Percentiles rank a stretch among this genome's conserved stretches.
phyloP scores from a whole-genome alignment of 345 rosid species.

The Eucalyptus erythrocorys region DNA sequence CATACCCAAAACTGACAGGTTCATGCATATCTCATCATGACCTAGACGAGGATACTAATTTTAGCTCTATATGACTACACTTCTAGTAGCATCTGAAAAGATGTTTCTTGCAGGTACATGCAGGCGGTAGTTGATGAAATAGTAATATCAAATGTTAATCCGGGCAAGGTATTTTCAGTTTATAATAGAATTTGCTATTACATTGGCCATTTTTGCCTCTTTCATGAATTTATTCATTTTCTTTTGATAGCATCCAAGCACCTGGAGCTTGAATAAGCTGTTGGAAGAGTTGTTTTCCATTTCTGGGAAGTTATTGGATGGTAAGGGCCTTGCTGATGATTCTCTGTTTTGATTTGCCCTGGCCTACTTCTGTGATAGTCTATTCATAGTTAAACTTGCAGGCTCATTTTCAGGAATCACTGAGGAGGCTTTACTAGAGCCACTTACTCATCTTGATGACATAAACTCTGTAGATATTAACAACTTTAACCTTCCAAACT shows the following conservation, averaged over 20 bases:
- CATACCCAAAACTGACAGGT: neutral
- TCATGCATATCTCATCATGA: neutral
- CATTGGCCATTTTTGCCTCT: neutral
- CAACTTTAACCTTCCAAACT: slow-evolving; percentile 49
- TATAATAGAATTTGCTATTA: neutral
- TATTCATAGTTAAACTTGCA: slow-evolving; percentile 5
- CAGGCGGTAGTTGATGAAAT: slow-evolving; percentile 94
- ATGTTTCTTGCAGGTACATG: slow-evolving; percentile 48
- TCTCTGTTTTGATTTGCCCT: neutral
- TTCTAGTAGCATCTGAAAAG: neutral
- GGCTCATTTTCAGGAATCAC: slow-evolving; percentile 46
- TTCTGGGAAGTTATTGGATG: slow-evolving; percentile 52
- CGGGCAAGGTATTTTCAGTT: slow-evolving; percentile 36
- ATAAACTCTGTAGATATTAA: slow-evolving; percentile 37
- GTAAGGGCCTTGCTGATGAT: slow-evolving; percentile 24
- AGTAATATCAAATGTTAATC: slow-evolving; percentile 52
- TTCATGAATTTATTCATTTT: neutral
- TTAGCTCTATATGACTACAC: neutral
- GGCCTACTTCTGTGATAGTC: neutral
- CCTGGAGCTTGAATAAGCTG: slow-evolving; percentile 67
- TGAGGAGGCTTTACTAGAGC: slow-evolving; percentile 35
- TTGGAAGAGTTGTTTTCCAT: slow-evolving; percentile 48
- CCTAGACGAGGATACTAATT: neutral
- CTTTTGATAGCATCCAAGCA: slow-evolving; percentile 55
- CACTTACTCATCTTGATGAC: slow-evolving; percentile 47